Percentiles rank a stretch among this genome's conserved stretches.
phyloP scores from a whole-genome alignment of 805 yeast species.

The Diddensiella transvaalensis region DNA sequence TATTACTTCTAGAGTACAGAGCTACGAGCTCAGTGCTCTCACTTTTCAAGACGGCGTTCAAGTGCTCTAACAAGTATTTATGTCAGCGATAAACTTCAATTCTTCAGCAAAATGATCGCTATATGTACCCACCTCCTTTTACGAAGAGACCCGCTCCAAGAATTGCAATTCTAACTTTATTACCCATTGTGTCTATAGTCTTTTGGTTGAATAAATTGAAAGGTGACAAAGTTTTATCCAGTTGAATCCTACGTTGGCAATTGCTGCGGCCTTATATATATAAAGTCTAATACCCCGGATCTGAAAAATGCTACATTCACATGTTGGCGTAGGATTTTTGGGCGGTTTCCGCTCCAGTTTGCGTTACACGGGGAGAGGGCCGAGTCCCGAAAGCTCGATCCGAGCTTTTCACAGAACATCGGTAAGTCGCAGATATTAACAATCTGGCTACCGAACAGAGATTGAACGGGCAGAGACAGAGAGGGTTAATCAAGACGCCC shows the following conservation, averaged over 20 bases:
- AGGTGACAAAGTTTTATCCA: too few species aligned
- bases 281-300: neutral
- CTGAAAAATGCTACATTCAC: neutral
- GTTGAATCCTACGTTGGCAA: too few species aligned
- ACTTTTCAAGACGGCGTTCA: slow-evolving; percentile 13
- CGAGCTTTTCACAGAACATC: too few species aligned
- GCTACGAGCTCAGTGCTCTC: slow-evolving; percentile 14
- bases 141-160: slow-evolving; percentile 20
- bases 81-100: neutral
- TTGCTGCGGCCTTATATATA: neutral
- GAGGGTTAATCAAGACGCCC: too few species aligned
- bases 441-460: too few species aligned
- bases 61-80: slow-evolving; percentile 11
- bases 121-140: slow-evolving; percentile 9
- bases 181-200: slow-evolving; percentile 9
- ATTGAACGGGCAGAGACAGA: too few species aligned
- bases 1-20: slow-evolving; percentile 18
- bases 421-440: too few species aligned
- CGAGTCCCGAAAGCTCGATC: neutral
- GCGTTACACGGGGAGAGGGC: too few species aligned
- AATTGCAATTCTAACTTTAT: slow-evolving; percentile 15
- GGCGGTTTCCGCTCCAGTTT: neutral
- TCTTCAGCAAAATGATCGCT: neutral
- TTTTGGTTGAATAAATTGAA: neutral
- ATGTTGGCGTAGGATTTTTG: neutral